Conservation (phyloP, 768 basidiomycete genomes). For the Mycena belliarum region DNA sequence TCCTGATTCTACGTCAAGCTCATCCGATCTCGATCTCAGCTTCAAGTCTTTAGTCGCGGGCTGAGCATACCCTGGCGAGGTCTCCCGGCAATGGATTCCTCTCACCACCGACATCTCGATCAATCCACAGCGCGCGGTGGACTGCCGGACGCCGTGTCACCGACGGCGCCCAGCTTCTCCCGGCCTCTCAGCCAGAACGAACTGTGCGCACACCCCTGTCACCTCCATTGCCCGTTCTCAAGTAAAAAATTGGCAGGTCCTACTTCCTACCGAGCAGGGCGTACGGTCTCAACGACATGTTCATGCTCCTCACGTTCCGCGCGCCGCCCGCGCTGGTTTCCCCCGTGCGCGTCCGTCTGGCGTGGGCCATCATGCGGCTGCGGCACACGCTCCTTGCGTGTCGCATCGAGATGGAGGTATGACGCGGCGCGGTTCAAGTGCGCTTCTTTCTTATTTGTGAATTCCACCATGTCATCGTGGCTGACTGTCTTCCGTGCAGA, state of each 20-base stretch:
- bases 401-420: conserved; percentile 39
- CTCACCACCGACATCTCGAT: no score
- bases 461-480: neutral
- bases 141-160: no score
- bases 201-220: neutral
- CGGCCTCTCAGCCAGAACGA: neutral
- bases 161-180: neutral
- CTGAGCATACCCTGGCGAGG: no score
- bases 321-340: conserved; percentile 36
- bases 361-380: conserved; percentile 53
- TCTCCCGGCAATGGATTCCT: no score
- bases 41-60: no score
- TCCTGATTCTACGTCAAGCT: no score
- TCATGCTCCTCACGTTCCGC: conserved; percentile 39
- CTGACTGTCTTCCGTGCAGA: conserved; percentile 23
- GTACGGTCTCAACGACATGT: conserved; percentile 9
- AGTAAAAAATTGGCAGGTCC: neutral
- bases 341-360: conserved; percentile 38
- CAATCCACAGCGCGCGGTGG: no score
- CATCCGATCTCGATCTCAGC: no score
- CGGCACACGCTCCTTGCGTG: conserved; percentile 53
- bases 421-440: conserved; percentile 50
- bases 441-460: conserved; percentile 27
- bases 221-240: neutral
- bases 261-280: conserved; percentile 11